phyloP scores from a whole-genome alignment of 1,284 basidiomycete genomes.

The Apiotrichum sp. region DNA sequence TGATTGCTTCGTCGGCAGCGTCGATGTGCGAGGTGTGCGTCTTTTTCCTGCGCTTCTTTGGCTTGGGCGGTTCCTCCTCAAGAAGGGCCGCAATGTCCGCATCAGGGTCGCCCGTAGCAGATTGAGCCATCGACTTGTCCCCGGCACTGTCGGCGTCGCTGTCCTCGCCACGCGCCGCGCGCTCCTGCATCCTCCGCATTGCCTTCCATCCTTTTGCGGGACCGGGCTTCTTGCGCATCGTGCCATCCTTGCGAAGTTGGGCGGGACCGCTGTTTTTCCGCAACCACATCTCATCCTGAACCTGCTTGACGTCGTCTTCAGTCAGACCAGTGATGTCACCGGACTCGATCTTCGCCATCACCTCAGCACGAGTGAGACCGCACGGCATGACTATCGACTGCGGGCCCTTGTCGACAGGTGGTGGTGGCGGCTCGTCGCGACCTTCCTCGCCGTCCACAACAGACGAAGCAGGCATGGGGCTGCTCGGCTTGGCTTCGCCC shows the following conservation, averaged over 20 bases:
- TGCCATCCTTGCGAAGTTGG: constrained; percentile 43
- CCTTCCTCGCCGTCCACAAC: constrained; percentile 13
- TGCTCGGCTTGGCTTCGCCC: constrained; percentile 15
- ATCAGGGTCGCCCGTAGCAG: constrained; percentile 30
- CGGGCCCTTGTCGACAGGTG: constrained; percentile 12
- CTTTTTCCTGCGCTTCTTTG: constrained; percentile 13
- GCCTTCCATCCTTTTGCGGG: constrained; percentile 45
- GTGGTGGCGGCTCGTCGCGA: constrained; percentile 5
- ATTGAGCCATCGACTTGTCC: constrained; percentile 11
- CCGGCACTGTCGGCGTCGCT: constrained; percentile 17
- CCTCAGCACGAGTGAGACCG: constrained; percentile 34
- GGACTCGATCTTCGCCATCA: constrained; percentile 29
- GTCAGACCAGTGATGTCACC: constrained; percentile 32
- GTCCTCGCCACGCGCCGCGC: constrained; percentile 14
- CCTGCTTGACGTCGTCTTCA: constrained; percentile 41
- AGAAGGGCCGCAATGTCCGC: constrained; percentile 37
- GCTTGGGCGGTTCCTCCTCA: constrained; percentile 15
- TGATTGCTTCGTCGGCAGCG: constrained; percentile 9
- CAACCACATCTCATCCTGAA: constrained; percentile 44
- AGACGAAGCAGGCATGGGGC: constrained; percentile 10
- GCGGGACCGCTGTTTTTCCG: constrained; percentile 24
- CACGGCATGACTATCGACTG: constrained; percentile 31
- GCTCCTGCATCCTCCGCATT: constrained; percentile 18
- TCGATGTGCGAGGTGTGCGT: constrained; percentile 9
- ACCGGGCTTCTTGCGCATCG: constrained; percentile 44